Evolutionary conservation across 2,329 filamentous ascomycete genomes (phyloP).

Genomic region (Lecanoromycetidae sp.): DNA sequence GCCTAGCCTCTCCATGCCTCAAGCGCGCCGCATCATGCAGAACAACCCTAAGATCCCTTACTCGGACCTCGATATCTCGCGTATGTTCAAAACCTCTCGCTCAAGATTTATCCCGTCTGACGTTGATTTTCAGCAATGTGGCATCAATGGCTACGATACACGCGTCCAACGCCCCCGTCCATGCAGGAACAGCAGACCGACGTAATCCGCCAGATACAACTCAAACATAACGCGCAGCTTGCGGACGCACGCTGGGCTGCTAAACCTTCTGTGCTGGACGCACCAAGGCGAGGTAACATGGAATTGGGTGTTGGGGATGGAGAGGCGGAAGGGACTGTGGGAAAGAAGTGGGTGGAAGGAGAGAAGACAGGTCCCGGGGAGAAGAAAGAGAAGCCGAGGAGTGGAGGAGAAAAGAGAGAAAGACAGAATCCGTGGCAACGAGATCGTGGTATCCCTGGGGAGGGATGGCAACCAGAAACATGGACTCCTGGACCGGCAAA

Average conservation of each 20-base stretch:
- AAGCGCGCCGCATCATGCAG: slow-evolving; percentile 47
- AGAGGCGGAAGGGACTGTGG: slow-evolving; percentile 32
- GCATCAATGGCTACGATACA: slow-evolving; percentile 57
- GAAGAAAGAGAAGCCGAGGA: slow-evolving; percentile 20
- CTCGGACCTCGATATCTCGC: slow-evolving; percentile 48
- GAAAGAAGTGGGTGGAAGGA: slow-evolving; percentile 29
- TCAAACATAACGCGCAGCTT: slow-evolving; percentile 46
- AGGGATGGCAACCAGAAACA: slow-evolving; percentile 36
- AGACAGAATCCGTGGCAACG: slow-evolving; percentile 26
- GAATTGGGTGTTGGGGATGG: slow-evolving; percentile 24
- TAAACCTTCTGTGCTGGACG: slow-evolving; percentile 47
- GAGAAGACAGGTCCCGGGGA: slow-evolving; percentile 17
- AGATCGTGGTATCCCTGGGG: slow-evolving; percentile 28
- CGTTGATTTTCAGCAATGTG: slow-evolving; percentile 51
- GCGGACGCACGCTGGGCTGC: slow-evolving; percentile 52
- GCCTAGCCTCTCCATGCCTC: slow-evolving; percentile 41
- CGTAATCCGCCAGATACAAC: slow-evolving; percentile 42
- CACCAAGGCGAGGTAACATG: slow-evolving; percentile 18
- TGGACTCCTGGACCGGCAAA: slow-evolving; percentile 30
- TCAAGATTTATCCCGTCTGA: too few species aligned
- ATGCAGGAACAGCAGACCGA: slow-evolving; percentile 49
- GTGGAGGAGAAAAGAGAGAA: slow-evolving; percentile 32
- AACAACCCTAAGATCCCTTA: slow-evolving; percentile 42
- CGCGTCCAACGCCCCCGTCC: slow-evolving; percentile 43
- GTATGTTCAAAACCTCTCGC: slow-evolving; percentile 29